Evolutionary conservation across 2,329 filamentous ascomycete genomes (phyloP), one percentile per base, ranked within the genome.

Genomic region (Penicillium sp.): DNA sequence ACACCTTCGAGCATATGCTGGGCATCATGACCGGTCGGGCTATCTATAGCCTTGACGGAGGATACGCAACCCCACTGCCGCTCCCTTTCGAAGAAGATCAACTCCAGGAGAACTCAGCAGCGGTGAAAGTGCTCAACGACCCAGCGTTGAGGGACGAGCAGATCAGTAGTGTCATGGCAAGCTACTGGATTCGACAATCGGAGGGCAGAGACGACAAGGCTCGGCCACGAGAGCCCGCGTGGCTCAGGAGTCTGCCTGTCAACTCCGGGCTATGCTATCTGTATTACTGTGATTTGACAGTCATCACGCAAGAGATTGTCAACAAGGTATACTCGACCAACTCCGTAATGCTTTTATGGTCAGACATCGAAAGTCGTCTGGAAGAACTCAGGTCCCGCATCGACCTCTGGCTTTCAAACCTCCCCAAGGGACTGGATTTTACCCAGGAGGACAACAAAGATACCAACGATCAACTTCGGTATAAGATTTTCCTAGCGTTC

Each of bases 301-400:
- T 69, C 11, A 60, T 70, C 20, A 59, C 57, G 0, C 67, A 70
- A 41, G 61, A 64, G 41, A 67, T 69, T 11, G 58, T 70, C 39
- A 65, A 69, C 43, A 61, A 61, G 29, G 60, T 71, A 8, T 70
- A 70, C 38, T 69, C 65, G 13, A 57, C 66, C 7, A 60, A 66
- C 29, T 63, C 63, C 10, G 56, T 64, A 9, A 51, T 53, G 41
- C 57, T 60, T 2, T 61, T 65, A 14, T 70, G 68, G 68, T 51
- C 58, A 7, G 60, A 69, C 7, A 65, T 69, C 16, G 68, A 71
- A 51, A 56, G 53, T 16, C 60, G 63, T 7, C 67, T 71, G 14
- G 57, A 57, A 21, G 62, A 65, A 19, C 53, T 68, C 16, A 56
- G 60, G 30, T 51, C 60, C 16, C 58, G 63, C 19, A 61, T 67